phyloP scores from a whole-genome alignment of 1,284 basidiomycete species.

The Heliocybe sulcata region DNA sequence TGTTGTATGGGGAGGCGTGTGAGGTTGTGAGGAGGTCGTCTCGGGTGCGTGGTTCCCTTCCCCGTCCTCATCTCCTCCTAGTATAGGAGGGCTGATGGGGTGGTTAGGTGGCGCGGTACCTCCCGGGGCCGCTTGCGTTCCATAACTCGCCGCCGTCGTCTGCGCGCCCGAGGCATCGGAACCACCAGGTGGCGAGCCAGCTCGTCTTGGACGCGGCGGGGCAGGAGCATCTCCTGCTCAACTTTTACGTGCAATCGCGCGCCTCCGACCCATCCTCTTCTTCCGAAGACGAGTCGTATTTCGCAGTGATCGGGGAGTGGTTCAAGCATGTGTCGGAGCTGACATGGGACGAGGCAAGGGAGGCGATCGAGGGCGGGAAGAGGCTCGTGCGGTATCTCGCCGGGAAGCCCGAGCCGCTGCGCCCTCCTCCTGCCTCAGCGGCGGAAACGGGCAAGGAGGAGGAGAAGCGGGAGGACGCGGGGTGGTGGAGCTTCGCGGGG shows the following conservation, averaged over 20 bases:
- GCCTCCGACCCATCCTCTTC: conserved; percentile 22
- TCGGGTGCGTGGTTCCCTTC: conserved; percentile 35
- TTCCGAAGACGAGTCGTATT: conserved; percentile 31
- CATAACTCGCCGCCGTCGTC: conserved; percentile 72
- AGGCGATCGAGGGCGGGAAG: conserved; percentile 40
- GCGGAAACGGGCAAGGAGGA: conserved; percentile 20
- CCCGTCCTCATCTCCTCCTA: conserved; percentile 3
- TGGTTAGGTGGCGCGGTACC: conserved; percentile 62
- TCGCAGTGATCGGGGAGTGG: conserved; percentile 34
- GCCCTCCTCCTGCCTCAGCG: conserved; percentile 23
- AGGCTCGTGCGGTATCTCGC: conserved; percentile 62
- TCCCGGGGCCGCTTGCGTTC: conserved; percentile 60
- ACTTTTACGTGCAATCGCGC: conserved; percentile 65
- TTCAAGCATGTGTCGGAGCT: conserved; percentile 37
- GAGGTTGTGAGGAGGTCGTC: conserved; percentile 74
- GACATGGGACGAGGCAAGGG: conserved; percentile 49
- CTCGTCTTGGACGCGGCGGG: conserved; percentile 63
- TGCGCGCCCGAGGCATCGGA: conserved; percentile 68
- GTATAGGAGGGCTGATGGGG: conserved; percentile 2
- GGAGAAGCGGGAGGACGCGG: conserved; percentile 28
- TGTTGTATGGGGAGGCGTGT: conserved; percentile 83
- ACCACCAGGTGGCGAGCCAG: conserved; percentile 70
- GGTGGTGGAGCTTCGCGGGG: conserved; percentile 49
- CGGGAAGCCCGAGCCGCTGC: conserved; percentile 40
- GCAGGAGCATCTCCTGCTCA: conserved; percentile 73